Evolutionary conservation across 2,329 filamentous ascomycete species (phyloP), one percentile per base, ranked within the genome.

Genomic region (Aspergillus sojae): DNA sequence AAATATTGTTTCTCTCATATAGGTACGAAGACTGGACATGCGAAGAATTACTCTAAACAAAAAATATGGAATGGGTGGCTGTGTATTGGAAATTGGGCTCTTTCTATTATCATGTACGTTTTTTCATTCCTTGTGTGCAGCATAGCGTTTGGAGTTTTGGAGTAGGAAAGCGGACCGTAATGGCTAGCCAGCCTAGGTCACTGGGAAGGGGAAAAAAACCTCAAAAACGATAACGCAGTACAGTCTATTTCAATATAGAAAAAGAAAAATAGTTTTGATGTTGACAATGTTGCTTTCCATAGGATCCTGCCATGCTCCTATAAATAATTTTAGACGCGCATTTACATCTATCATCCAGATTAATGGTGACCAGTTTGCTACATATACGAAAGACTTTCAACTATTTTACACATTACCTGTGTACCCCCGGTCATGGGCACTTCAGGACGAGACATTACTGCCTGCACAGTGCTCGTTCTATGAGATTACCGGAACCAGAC

Each of bases 11-110:
- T 62, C 34, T 57, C 21, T 26, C 28, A 32, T 59, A n/a, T 70
- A 94, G 91, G 83, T 98, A 98, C 80, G 95, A 99, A 85, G 95
- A 99, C 79, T 99, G 95, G 95, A 96, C 94, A 41, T 97, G 94
- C 81, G 95, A 98, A 81, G 95, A 99, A 81, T 85, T 98, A 68
- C 86, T 97, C 61, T 85, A 80, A 75, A 65, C 46, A 56, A 48
- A 55, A 55, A 60, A 54, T n/a, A 60, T 43, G 58, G 34, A 53
- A 46, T 26, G 62, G 62, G 60, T 58, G 62, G 62, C 62, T 69
- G 65, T 68, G 64, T 57, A 60, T 66, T 64, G 52, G 53, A 65
- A 63, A 60, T 56, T 60, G 67, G 67, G 67, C 58, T 65, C 58
- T 65, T 56, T 66, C 62, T 67, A 64, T 68, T 69, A 64, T 66